These are phyloP conservation scores for Omphalotus guepiniiformis DNA, from an alignment of 768 basidiomycete species.

Conservation along the genomic window DNA sequence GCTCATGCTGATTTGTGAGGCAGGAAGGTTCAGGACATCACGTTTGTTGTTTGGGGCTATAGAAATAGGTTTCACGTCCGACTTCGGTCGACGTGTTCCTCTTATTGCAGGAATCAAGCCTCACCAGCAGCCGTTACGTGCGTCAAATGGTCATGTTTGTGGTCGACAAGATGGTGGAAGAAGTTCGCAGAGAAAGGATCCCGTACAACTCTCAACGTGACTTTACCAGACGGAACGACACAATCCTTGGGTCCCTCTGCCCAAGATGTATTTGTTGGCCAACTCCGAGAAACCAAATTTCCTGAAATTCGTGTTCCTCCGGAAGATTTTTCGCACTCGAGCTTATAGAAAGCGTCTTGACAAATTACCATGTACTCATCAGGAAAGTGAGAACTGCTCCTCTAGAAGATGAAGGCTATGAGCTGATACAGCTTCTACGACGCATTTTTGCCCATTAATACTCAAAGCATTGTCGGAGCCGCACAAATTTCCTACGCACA, in stretches of 20 bases:
- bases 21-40: too few species aligned
- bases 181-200: conserved; percentile 49
- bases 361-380: conserved; percentile 86
- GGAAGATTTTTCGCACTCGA: conserved; percentile 96
- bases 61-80: too few species aligned
- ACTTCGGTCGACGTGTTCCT: too few species aligned
- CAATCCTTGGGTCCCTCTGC: conserved; percentile 70
- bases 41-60: too few species aligned
- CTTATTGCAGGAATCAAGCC: too few species aligned
- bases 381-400: conserved; percentile 53
- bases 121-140: conserved; percentile 90
- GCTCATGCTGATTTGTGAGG: too few species aligned
- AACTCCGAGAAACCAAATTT: conserved; percentile 79
- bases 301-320: conserved; percentile 74
- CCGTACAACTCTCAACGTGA: conserved; percentile 39
- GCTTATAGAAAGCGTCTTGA: conserved; percentile 92
- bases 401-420: too few species aligned
- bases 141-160: conserved; percentile 97
- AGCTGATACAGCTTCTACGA: conserved; percentile 84
- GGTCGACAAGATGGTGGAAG: conserved; percentile 87
- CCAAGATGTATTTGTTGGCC: conserved; percentile 85
- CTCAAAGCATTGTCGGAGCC: conserved; percentile 81
- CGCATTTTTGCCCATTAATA: conserved; percentile 87
- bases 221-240: conserved; percentile 65
- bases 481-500: conserved; percentile 88